phyloP scores from a whole-genome alignment of 768 basidiomycete species.

The Boletus vinaceobasis region DNA sequence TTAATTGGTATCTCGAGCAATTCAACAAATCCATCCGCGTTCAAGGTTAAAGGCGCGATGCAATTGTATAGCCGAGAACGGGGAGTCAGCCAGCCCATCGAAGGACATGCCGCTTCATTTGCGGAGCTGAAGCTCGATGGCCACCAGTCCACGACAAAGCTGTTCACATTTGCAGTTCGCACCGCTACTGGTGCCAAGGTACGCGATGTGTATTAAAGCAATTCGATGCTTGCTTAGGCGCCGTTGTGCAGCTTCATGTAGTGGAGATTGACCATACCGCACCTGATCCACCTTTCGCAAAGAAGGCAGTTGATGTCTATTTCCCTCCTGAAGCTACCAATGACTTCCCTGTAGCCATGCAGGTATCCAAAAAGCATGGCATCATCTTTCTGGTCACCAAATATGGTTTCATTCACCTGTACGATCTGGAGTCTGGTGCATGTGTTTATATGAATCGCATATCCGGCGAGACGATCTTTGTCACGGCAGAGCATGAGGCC shows the following conservation, averaged over 20 bases:
- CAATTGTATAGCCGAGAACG: slow-evolving; percentile 93
- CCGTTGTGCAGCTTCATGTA: slow-evolving; percentile 74
- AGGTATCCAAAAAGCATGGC: slow-evolving; percentile 95
- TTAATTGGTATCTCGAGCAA: slow-evolving; percentile 94
- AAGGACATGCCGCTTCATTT: slow-evolving; percentile 97
- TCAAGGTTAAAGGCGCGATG: slow-evolving; percentile 99
- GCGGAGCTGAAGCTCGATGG: slow-evolving; percentile 91
- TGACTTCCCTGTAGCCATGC: slow-evolving; percentile 99
- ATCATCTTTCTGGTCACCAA: slow-evolving; percentile 98
- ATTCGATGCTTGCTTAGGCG: slow-evolving; percentile 6
- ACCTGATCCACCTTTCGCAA: slow-evolving; percentile 87
- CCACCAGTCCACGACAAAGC: slow-evolving; percentile 76
- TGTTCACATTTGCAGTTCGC: slow-evolving; percentile 93
- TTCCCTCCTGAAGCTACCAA: slow-evolving; percentile 98
- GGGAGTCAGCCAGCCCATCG: slow-evolving; percentile 94
- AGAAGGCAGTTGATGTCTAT: slow-evolving; percentile 98
- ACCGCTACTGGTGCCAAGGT: slow-evolving; percentile 99
- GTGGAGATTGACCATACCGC: slow-evolving; percentile 97
- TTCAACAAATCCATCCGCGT: slow-evolving; percentile 87
- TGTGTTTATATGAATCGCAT: slow-evolving; percentile 99
- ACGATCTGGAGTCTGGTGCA: slow-evolving; percentile 94
- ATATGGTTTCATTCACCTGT: slow-evolving; percentile 98
- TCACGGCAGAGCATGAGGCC: slow-evolving; percentile 93
- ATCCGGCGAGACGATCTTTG: slow-evolving; percentile 98
- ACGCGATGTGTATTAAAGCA: slow-evolving; percentile 20